A percentile compares a stretch with the other conserved stretches of the same genome.
Evolutionary conservation across 306 rosid genomes (phyloP).

Genomic region (Ormosia semicastrata): DNA sequence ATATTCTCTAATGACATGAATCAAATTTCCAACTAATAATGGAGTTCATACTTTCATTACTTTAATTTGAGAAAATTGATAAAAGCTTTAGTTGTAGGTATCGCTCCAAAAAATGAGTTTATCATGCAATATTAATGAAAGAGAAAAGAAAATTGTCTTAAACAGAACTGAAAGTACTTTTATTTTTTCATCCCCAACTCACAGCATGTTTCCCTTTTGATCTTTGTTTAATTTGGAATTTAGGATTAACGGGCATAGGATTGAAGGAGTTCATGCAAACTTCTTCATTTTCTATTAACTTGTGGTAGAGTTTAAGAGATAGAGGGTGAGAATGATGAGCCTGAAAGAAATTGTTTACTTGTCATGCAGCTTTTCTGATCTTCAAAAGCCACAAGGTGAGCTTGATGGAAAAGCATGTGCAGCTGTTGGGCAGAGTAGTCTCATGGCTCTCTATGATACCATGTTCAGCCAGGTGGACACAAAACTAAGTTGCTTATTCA

Average conservation of each 20-base stretch:
- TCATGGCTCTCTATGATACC: constrained; percentile 97
- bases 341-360: constrained; percentile 15
- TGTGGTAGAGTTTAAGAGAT: not conserved
- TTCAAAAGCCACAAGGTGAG: constrained; percentile 71
- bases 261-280: constrained; percentile 10
- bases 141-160: not conserved
- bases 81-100: not conserved
- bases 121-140: not conserved
- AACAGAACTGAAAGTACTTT: not conserved
- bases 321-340: not conserved
- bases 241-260: not conserved
- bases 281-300: not conserved
- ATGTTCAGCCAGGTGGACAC: constrained; percentile 88
- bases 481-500: not conserved
- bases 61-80: not conserved
- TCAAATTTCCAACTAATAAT: not conserved
- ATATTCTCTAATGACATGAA: not conserved
- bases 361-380: constrained; percentile 84
- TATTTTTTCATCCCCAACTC: not conserved
- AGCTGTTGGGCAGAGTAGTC: constrained; percentile 96
- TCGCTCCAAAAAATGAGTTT: not conserved
- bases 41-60: not conserved
- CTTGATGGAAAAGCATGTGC: constrained; percentile 97
- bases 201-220: not conserved
- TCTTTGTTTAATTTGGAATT: not conserved